Conservation (phyloP, 371 early-diverging fungal genomes). For the Circinella umbellata region DNA sequence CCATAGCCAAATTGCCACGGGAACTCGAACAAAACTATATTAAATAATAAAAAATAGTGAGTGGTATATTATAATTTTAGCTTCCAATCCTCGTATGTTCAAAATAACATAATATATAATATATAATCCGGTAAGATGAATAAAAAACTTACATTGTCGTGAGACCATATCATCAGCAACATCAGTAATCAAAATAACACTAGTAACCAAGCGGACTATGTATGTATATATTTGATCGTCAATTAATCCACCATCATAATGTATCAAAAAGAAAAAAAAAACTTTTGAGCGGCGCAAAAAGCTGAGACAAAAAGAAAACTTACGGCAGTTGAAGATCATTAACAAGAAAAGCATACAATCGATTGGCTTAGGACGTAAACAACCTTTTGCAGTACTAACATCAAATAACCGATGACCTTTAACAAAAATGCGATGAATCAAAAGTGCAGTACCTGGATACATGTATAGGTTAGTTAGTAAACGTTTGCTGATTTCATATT, state of each 20-base stretch:
- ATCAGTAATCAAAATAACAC: slow-evolving; percentile 30
- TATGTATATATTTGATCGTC: not conserved
- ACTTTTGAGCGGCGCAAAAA: not conserved
- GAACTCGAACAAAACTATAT: slow-evolving; percentile 29
- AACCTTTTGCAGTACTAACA: slow-evolving; percentile 17
- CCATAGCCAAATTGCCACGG: slow-evolving; percentile 38
- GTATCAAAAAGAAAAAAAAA: not conserved
- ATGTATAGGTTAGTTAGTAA: not conserved
- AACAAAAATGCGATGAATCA: slow-evolving; percentile 17
- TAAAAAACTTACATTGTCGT: slow-evolving; percentile 25
- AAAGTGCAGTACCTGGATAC: slow-evolving; percentile 16
- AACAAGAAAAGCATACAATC: slow-evolving; percentile 24
- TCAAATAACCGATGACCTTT: slow-evolving; percentile 33
- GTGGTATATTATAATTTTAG: not conserved
- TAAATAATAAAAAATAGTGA: not conserved
- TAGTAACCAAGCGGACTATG: slow-evolving; percentile 30
- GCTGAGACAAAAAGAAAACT: slow-evolving; percentile 6
- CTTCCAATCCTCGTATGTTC: too few relatives aligned
- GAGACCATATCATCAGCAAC: slow-evolving; percentile 25
- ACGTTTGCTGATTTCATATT: not conserved
- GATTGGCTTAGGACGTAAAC: slow-evolving; percentile 30
- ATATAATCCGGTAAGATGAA: not conserved
- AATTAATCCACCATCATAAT: not conserved
- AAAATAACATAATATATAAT: too few relatives aligned
- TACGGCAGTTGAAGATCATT: slow-evolving; percentile 28